A percentile compares a stretch with the other conserved stretches of the same genome.
These are phyloP conservation scores for Solanum chilense DNA, from an alignment of 257 asterid species.

Conservation along the genomic window DNA sequence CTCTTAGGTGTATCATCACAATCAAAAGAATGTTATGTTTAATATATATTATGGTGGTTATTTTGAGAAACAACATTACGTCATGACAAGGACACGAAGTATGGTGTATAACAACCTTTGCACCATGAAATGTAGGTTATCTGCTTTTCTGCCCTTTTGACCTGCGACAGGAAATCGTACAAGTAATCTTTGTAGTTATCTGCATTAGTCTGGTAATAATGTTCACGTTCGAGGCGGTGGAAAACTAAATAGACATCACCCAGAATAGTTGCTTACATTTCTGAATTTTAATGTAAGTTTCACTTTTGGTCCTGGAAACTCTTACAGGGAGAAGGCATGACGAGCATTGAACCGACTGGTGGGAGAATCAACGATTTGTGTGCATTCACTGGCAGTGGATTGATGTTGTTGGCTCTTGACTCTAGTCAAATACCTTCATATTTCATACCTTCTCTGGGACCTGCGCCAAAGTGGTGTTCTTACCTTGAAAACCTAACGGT, in stretches of 20 bases:
- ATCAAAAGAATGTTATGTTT: background rate
- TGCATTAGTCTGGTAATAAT: background rate
- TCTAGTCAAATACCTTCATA: conserved; percentile 86
- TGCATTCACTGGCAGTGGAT: conserved; percentile 69
- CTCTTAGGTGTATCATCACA: background rate
- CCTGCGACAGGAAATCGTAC: background rate
- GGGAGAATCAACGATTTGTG: conserved; percentile 86
- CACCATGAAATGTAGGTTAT: background rate
- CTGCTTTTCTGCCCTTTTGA: background rate
- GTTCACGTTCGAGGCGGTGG: background rate
- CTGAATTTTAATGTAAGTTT: background rate
- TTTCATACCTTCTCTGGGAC: conserved; percentile 93
- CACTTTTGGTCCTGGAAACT: background rate
- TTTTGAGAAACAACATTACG: background rate
- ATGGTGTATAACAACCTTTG: background rate
- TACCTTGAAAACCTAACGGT: conserved; percentile 79
- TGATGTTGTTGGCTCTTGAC: conserved; percentile 79
- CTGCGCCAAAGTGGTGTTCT: conserved; percentile 97
- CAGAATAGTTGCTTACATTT: background rate
- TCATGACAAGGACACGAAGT: background rate
- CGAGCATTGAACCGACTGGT: conserved; percentile 83
- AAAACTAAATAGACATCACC: background rate
- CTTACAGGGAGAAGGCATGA: conserved; percentile 88
- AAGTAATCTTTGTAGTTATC: background rate
- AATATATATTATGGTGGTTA: background rate